Evolutionary conservation across 805 yeast species (phyloP), one percentile per base, ranked within the genome.

Genomic region (Blastobotrys attinorum): DNA sequence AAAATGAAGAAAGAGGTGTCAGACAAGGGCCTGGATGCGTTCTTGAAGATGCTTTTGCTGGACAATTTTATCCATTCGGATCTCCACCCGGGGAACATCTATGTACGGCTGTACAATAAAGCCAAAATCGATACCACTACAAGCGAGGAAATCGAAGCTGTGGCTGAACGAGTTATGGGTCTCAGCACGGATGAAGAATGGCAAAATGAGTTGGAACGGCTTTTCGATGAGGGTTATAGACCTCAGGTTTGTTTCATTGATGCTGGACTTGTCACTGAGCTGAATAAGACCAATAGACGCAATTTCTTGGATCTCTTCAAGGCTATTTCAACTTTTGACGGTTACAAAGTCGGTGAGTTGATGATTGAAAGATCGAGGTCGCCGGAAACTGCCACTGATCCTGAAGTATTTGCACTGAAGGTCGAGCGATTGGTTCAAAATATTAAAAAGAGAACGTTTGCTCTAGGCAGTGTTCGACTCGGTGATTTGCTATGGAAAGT

Each of bases 21-120:
- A 56, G 88, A 84, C 56, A 82, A 83, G 49, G 84, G 95, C 6
- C 76, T 92, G 20, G 95, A 92, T 60, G 84, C 97, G 3, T 92
- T 92, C 55, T 68, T 92, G 50, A 83, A 88, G 55, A 92, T 92
- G 99, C 70, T 92, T 49, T 82, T 92, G 41, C 64, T 90, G 43
- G 95, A 92, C 65, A 89, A 92, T 61, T 92, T 92, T 62, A 86
- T 89, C 36, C 99, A 92, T 61, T 90, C 97, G 0, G 99, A 92
- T 65, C 69, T 92, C 47, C 99, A 92, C 54, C 97, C 98, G 0
- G 99, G 99, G 3, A 92, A 92, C 61, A 85, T 92, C 57, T 76
- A 88, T 70, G 75, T 86, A 6, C 66, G 86, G 39, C 79, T 84
- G 54, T 71, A 80, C 52, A 61, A 65, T 47, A 47, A 47, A 7